Base-by-base conservation (phyloP, 2,329 filamentous ascomycete species). In the Fusarium lateritium region DNA sequence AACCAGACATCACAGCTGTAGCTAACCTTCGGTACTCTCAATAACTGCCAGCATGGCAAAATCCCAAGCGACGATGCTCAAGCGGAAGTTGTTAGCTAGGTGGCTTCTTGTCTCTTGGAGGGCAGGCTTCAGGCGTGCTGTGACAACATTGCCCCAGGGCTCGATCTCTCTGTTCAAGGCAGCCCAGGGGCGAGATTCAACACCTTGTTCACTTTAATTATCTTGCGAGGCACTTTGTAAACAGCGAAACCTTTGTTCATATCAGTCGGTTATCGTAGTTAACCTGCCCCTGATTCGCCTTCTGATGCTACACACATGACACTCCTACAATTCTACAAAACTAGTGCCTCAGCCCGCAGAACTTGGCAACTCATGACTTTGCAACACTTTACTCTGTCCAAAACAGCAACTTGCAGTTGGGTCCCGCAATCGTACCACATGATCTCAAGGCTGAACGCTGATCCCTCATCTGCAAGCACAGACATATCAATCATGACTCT, bases 351-450 rank as follows among this genome's bases (percentile, higher is more conserved):
- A 14, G 19, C 10, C 17, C 19, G 15, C 24, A 19, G 11, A 31
- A 6, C 21, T 15, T 8, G 21, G 9, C 19, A 36, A 4, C 10
- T 15, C 10, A 15, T 24, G 5, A 17, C 13, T 13, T 19, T 4
- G 31, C 1, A 7, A 15, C 10, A n/a, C 7, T 14, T 15, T 24
- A 4, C 15, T 13, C 3, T 14, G n/a, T 49, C 9, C 15, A 36
- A 19, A 6, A 28, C 34, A 17, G 3, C 0, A 43, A 22, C 7
- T 10, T 6, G 7, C 2, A 6, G n/a, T 24, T 21, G 22, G 42
- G 43, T 53, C 58, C 59, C 57, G 50, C 56, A 67, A 34, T 70
- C 56, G 34, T 51, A 56, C 66, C 55, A 63, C 63, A 43, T 26
- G 24, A 58, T 52, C 61, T 45, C 2, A 15, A 56, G 46, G 43